Percentiles rank a stretch among this genome's conserved stretches.
phyloP scores from a whole-genome alignment of 805 yeast species.

The Lachancea dasiensis region DNA sequence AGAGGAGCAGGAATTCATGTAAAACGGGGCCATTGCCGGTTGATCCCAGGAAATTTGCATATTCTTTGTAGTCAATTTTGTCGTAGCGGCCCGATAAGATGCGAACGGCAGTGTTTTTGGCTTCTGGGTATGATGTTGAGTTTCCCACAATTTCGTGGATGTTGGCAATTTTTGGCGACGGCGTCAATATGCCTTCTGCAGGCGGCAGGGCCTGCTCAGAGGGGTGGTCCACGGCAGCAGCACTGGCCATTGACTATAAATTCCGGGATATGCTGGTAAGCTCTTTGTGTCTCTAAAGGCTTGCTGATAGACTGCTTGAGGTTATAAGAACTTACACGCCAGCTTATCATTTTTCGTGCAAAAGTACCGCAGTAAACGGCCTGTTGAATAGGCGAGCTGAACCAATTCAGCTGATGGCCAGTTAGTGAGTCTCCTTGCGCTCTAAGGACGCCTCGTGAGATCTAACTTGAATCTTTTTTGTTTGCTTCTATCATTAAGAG shows the following conservation, averaged over 20 bases:
- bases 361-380: no score
- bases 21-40: conserved; percentile 28
- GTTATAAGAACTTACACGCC: no score
- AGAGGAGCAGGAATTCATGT: conserved; percentile 33
- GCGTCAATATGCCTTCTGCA: conserved; percentile 8
- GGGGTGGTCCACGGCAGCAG: not conserved
- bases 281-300: no score
- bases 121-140: not conserved
- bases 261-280: no score
- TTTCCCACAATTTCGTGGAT: conserved; percentile 15
- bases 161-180: conserved; percentile 20
- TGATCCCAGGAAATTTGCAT: conserved; percentile 38
- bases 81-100: conserved; percentile 31
- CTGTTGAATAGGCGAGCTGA: no score
- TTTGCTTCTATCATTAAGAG: no score
- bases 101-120: conserved; percentile 10
- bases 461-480: no score
- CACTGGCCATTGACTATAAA: not conserved
- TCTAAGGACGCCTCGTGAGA: no score
- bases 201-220: conserved; percentile 4
- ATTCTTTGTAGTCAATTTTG: conserved; percentile 36
- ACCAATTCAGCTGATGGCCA: no score
- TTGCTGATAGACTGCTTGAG: no score
- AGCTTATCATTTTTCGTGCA: no score
- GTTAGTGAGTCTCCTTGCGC: no score